Conservation (phyloP, 2,329 filamentous ascomycete genomes). For the Pyricularia grisea region DNA sequence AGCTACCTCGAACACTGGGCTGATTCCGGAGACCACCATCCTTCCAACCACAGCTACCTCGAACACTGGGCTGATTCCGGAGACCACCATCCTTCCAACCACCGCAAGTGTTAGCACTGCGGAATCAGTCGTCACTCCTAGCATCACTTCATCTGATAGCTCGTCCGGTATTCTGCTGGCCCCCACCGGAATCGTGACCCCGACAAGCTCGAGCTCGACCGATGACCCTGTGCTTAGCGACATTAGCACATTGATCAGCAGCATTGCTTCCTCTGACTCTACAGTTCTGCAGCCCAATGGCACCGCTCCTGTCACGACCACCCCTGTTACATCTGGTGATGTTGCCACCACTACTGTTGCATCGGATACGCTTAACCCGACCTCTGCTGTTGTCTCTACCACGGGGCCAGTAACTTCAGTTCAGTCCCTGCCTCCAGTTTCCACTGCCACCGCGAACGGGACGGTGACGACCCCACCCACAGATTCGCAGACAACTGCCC, state of each 20-base stretch:
- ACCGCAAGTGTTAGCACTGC: not conserved
- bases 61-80: not conserved
- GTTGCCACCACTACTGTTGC: not conserved
- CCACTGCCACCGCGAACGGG: not conserved
- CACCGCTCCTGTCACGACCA: constrained; percentile 7
- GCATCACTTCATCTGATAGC: constrained; percentile 5
- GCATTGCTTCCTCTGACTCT: constrained; percentile 10
- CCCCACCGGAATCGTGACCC: constrained; percentile 21
- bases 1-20: constrained; percentile 6
- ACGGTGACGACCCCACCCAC: not conserved
- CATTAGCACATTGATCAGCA: constrained; percentile 12
- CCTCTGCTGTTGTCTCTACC: not conserved
- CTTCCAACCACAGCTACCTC: not conserved
- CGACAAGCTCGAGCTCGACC: constrained; percentile 2
- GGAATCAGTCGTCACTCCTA: constrained; percentile 6
- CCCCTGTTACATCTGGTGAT: not conserved
- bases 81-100: constrained; percentile 6
- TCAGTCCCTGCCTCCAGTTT: not conserved
- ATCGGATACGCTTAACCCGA: not conserved
- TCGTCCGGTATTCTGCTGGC: constrained; percentile 17
- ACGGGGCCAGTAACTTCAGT: not conserved
- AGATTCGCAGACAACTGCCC: not conserved
- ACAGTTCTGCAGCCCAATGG: constrained; percentile 9
- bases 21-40: constrained; percentile 4
- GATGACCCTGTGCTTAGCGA: not conserved